Evolutionary conservation across 2,329 filamentous ascomycete species (phyloP).

Genomic region (Lecanicillium sp.): DNA sequence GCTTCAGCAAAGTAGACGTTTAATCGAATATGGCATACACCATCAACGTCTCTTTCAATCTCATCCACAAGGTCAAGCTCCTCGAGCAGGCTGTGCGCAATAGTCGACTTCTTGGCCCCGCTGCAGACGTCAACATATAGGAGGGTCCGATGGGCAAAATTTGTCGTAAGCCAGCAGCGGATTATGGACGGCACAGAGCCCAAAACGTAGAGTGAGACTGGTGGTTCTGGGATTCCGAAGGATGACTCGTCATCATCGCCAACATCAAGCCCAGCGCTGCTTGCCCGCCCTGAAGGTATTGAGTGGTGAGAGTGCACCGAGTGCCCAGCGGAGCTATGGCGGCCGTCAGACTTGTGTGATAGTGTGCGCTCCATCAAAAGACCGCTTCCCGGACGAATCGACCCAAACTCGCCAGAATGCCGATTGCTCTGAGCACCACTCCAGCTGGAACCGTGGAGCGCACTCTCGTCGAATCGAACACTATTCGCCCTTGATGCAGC

Average conservation of each 20-base stretch:
- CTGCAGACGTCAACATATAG: conserved; percentile 90
- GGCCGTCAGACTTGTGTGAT: conserved; percentile 92
- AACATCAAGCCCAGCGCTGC: conserved; percentile 78
- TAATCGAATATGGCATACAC: conserved; percentile 61
- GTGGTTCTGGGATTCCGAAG: conserved; percentile 63
- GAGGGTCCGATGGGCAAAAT: conserved; percentile 82
- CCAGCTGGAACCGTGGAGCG: conserved; percentile 80
- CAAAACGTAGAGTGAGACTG: conserved; percentile 76
- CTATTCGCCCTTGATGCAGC: conserved; percentile 91
- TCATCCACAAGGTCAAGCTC: conserved; percentile 64
- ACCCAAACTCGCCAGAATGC: conserved; percentile 74
- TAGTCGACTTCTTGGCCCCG: conserved; percentile 79
- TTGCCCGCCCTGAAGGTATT: conserved; percentile 69
- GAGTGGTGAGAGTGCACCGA: conserved; percentile 63
- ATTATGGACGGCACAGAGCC: conserved; percentile 90
- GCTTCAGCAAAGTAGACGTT: conserved; percentile 88
- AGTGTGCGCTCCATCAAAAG: conserved; percentile 85
- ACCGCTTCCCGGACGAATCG: conserved; percentile 68
- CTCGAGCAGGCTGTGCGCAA: conserved; percentile 67
- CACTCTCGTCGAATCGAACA: conserved; percentile 94
- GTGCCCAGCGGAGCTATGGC: conserved; percentile 87
- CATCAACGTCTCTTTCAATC: conserved; percentile 57
- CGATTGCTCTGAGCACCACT: conserved; percentile 62
- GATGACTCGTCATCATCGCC: conserved; percentile 61
- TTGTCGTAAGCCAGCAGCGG: conserved; percentile 86